These are phyloP conservation scores for Talaromyces adpressus DNA, from an alignment of 495 filamentous ascomycete genomes.

Conservation along the genomic window DNA sequence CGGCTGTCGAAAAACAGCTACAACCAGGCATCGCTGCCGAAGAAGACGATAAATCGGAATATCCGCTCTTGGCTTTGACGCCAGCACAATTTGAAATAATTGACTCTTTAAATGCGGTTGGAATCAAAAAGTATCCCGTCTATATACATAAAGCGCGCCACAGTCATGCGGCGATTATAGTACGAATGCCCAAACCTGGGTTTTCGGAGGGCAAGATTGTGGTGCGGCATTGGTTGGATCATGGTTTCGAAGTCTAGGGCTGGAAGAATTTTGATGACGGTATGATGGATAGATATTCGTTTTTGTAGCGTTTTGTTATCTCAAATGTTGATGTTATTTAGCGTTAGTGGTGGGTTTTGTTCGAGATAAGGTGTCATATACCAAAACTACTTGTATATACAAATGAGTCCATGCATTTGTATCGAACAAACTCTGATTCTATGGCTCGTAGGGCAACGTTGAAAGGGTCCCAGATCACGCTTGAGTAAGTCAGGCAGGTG, in stretches of 20 bases:
- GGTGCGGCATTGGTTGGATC: constrained; percentile 71
- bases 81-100: constrained; percentile 79
- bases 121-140: constrained; percentile 76
- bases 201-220: constrained; percentile 76
- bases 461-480: no score
- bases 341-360: no score
- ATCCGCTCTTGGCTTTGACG: constrained; percentile 70
- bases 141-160: constrained; percentile 77
- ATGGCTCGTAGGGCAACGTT: no score
- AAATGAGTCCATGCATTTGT: no score
- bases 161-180: constrained; percentile 86
- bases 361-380: no score
- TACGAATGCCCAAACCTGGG: constrained; percentile 52
- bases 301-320: background rate
- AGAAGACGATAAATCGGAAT: constrained; percentile 15
- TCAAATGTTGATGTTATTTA: no score
- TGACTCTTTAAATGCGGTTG: constrained; percentile 62
- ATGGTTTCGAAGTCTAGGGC: constrained; percentile 64
- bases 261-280: no score
- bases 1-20: background rate
- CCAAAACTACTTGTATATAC: no score
- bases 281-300: background rate
- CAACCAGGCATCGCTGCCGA: background rate
- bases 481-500: no score
- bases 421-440: no score